Evolutionary conservation across 805 yeast genomes (phyloP).

Genomic region (Brettanomyces bruxellensis): DNA sequence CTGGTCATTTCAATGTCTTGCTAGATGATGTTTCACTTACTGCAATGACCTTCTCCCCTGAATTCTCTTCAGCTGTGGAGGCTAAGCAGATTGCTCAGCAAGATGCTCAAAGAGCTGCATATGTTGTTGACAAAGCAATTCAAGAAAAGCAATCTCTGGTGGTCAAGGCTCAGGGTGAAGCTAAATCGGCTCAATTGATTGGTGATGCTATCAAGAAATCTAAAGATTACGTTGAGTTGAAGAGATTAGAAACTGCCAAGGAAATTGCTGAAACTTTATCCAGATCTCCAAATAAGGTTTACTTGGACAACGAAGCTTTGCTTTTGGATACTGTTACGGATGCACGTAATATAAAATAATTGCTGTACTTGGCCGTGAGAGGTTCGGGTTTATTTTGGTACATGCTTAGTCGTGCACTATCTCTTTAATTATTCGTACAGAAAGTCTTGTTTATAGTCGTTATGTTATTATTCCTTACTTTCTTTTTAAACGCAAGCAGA

Average conservation of each 20-base stretch:
- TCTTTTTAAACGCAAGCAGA: too few species aligned
- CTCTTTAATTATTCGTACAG: too few species aligned
- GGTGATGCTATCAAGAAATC: slow-evolving; percentile 99
- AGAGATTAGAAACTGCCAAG: slow-evolving; percentile 93
- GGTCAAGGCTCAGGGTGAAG: slow-evolving; percentile 97
- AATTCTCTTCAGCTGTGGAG: slow-evolving; percentile 94
- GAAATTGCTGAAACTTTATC: slow-evolving; percentile 87
- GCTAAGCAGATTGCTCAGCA: slow-evolving; percentile 99
- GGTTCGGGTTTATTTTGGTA: too few species aligned
- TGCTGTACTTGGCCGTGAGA: too few species aligned
- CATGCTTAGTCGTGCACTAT: too few species aligned
- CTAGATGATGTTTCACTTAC: slow-evolving; percentile 96
- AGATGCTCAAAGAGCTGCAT: slow-evolving; percentile 98
- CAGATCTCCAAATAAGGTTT: slow-evolving; percentile 81
- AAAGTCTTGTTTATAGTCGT: too few species aligned
- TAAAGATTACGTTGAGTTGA: slow-evolving; percentile 90
- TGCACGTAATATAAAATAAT: slow-evolving; percentile 24
- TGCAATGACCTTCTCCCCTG: slow-evolving; percentile 95
- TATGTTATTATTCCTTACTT: too few species aligned
- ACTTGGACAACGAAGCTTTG: slow-evolving; percentile 86
- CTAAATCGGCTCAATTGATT: slow-evolving; percentile 92
- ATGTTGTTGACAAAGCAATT: slow-evolving; percentile 90
- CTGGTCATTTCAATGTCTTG: slow-evolving; percentile 74
- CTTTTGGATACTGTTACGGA: slow-evolving; percentile 84
- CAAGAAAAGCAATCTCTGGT: slow-evolving; percentile 97